Percentiles rank a stretch among this genome's conserved stretches.
Evolutionary conservation across 1,139 yeast genomes (phyloP).

Genomic region (Blastobotrys apis): DNA sequence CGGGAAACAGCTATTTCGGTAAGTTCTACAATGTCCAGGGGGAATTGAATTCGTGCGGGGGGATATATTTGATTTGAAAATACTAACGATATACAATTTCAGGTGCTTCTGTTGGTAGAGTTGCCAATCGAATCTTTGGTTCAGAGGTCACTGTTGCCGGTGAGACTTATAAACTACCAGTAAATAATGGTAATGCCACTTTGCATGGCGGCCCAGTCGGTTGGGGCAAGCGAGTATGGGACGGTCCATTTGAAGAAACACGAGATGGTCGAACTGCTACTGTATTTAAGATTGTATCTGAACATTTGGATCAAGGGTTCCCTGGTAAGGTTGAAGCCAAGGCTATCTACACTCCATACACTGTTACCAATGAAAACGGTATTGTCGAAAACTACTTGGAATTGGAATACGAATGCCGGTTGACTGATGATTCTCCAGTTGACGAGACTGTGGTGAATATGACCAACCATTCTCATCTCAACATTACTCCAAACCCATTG

Average conservation of each 20-base stretch:
- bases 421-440: constrained; percentile 40
- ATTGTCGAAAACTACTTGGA: constrained; percentile 31
- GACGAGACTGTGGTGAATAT: constrained; percentile 51
- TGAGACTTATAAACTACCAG: constrained; percentile 39
- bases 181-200: constrained; percentile 39
- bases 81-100: background rate
- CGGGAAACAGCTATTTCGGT: constrained; percentile 45
- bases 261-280: constrained; percentile 37
- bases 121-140: constrained; percentile 55
- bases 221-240: constrained; percentile 44
- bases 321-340: constrained; percentile 49
- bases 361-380: constrained; percentile 21
- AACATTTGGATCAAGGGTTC: constrained; percentile 49
- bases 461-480: constrained; percentile 65
- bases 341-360: constrained; percentile 43
- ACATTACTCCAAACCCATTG: constrained; percentile 35
- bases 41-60: too few relatives aligned
- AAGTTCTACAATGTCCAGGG: background rate
- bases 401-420: constrained; percentile 47
- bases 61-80: background rate
- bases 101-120: constrained; percentile 63
- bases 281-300: constrained; percentile 36
- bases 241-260: constrained; percentile 45
- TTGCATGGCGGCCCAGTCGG: constrained; percentile 54
- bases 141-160: constrained; percentile 46